Base-by-base conservation (phyloP, 2,329 filamentous ascomycete genomes). In the Thelonectria discophora region DNA sequence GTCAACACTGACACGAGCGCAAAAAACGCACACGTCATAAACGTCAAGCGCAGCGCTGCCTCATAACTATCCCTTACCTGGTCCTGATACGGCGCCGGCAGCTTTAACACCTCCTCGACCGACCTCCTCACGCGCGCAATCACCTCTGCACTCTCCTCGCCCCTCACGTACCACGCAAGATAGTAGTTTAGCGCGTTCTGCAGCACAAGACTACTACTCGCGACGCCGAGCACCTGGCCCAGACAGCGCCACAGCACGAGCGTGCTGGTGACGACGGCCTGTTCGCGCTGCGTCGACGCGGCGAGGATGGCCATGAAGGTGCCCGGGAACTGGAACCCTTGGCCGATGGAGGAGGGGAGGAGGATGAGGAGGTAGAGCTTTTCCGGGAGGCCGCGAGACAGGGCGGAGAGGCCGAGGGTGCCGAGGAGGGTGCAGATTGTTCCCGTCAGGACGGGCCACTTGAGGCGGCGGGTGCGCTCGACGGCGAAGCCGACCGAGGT, bases 211-310 rank as follows among this genome's bases (percentile, higher is more conserved):
- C 88, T 91, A 66, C 87, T 90, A 54, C 84, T 79, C 1, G 90
- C 87, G 46, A 94, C 85, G n/a, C 91, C 91, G 71, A 93, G 82
- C 1, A 94, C 90, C 58, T 84, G 85, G 7, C 91, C 91, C 5
- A 94, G 76, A 60, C 86, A 87, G 56, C 91, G 84, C 86, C 89
- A 93, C 17, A 94, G 78, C 17, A 90, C 84, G 62, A 94, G 78
- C 0, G 90, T 92, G 55, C 84, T 87, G 1, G 90, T 91, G 12
- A 88, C 87, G 42, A 90, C 87, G 13, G 89, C 89, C 73, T 90
- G 88, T 50, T 90, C 86, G 5, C 79, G 72, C 69, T 89, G 86
- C 5, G 81, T 75, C 45, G 84, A 86, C 2, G 84, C 83, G 2
- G 85, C 85, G 20, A 91, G 82, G 1, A 90, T 78, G 13, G 84